Percentiles rank a stretch among this genome's conserved stretches.
Conservation (phyloP, 352 stramenopile species). For the Globisporangium mamillatum region DNA sequence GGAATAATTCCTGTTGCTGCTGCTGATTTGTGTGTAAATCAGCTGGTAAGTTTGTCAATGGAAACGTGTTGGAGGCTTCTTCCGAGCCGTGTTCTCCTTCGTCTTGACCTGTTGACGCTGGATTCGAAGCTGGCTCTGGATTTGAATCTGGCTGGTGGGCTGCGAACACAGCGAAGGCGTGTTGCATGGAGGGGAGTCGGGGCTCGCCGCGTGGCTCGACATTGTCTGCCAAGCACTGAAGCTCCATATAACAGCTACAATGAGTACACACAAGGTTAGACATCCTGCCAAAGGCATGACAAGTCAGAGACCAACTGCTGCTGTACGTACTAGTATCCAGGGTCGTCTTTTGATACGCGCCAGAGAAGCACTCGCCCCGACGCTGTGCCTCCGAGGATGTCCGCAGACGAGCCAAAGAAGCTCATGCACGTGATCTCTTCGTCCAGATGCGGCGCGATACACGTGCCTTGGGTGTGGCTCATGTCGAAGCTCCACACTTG, state of each 20-base stretch:
- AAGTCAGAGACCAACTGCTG: no score
- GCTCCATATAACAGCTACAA: constrained; percentile 14
- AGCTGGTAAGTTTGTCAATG: constrained; percentile 7
- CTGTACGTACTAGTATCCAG: constrained; percentile 16
- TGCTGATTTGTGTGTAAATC: constrained; percentile 10
- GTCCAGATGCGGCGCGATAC: constrained; percentile 23
- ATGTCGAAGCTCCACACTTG: constrained; percentile 78
- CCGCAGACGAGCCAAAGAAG: constrained; percentile 41
- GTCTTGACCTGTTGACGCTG: background rate
- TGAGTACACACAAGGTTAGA: background rate
- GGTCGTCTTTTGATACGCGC: constrained; percentile 17
- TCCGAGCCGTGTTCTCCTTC: background rate
- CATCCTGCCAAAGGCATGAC: no score
- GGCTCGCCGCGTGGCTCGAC: background rate
- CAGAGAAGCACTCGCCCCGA: constrained; percentile 49
- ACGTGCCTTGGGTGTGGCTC: constrained; percentile 61
- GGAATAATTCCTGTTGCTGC: constrained; percentile 14
- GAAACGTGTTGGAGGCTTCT: constrained; percentile 8
- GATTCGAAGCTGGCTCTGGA: background rate
- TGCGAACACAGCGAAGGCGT: constrained; percentile 6
- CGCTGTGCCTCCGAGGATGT: constrained; percentile 52
- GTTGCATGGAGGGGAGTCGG: constrained; percentile 4
- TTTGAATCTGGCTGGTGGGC: background rate
- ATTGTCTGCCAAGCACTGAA: constrained; percentile 8
- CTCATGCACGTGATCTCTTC: constrained; percentile 56